Evolutionary conservation across 2,329 filamentous ascomycete genomes (phyloP).

Genomic region (Laburnicola sp.): DNA sequence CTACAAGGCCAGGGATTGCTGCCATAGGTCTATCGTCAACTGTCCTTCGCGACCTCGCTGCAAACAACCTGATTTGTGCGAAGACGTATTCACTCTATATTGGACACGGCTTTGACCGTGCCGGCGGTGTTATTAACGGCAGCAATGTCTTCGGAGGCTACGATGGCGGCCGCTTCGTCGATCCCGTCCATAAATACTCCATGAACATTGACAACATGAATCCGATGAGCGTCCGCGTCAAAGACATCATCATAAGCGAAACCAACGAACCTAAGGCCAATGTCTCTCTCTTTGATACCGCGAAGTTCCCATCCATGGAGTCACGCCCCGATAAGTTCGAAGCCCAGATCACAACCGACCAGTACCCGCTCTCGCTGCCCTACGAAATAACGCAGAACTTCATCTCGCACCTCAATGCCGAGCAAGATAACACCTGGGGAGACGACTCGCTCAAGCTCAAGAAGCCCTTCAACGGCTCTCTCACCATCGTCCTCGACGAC

Average conservation of each 20-base stretch:
- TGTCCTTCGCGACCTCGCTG: constrained; percentile 43
- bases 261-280: constrained; percentile 29
- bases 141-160: constrained; percentile 51
- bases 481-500: constrained; percentile 47
- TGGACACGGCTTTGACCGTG: constrained; percentile 47
- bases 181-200: constrained; percentile 36
- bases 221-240: constrained; percentile 46
- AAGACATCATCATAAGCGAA: constrained; percentile 46
- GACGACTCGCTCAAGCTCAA: constrained; percentile 45
- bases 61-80: constrained; percentile 41
- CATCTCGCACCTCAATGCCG: constrained; percentile 39
- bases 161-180: constrained; percentile 49
- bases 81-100: constrained; percentile 50
- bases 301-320: constrained; percentile 37
- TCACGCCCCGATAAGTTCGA: constrained; percentile 40
- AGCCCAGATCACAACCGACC: constrained; percentile 48
- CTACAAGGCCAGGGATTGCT: constrained; percentile 39
- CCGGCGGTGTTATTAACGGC: constrained; percentile 48
- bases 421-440: constrained; percentile 42
- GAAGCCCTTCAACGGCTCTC: constrained; percentile 43
- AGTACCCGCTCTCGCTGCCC: constrained; percentile 49
- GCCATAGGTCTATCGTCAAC: constrained; percentile 49
- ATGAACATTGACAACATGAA: constrained; percentile 38
- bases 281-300: constrained; percentile 41
- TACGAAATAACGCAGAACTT: constrained; percentile 48